Percentiles rank a stretch among this genome's conserved stretches.
phyloP scores from a whole-genome alignment of 345 rosid genomes.

The Euphorbia lathyris region DNA sequence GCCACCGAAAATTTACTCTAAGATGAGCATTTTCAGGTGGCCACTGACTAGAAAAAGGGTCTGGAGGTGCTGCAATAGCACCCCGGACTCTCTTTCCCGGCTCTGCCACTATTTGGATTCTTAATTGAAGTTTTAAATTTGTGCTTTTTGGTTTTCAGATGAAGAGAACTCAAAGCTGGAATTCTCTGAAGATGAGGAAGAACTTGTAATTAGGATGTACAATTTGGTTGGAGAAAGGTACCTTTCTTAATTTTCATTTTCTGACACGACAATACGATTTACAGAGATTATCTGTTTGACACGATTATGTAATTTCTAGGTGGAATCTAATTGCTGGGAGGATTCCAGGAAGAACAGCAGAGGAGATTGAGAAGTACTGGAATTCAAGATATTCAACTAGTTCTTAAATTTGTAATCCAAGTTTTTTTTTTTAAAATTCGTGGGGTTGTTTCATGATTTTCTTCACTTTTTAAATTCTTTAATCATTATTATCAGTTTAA shows the following conservation, averaged over 20 bases:
- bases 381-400: slow-evolving; percentile 45
- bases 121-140: too few relatives aligned
- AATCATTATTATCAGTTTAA: too few relatives aligned
- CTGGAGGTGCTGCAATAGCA: too few relatives aligned
- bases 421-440: not conserved
- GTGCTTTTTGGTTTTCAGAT: slow-evolving; percentile 13
- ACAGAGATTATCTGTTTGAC: not conserved
- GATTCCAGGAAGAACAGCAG: slow-evolving; percentile 61
- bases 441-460: not conserved
- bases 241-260: not conserved
- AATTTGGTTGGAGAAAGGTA: slow-evolving; percentile 56
- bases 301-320: too few relatives aligned
- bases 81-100: too few relatives aligned
- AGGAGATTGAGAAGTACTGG: slow-evolving; percentile 59
- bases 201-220: slow-evolving; percentile 50
- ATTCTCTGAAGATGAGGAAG: slow-evolving; percentile 56
- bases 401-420: not conserved
- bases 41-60: too few relatives aligned
- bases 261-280: not conserved
- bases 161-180: slow-evolving; percentile 34
- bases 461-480: not conserved
- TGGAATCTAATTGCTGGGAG: slow-evolving; percentile 75
- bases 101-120: too few relatives aligned
- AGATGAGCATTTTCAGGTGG: too few relatives aligned
- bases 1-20: too few relatives aligned